Evolutionary conservation across 352 stramenopile genomes (phyloP).

Genomic region (Blastocystis sp.): DNA sequence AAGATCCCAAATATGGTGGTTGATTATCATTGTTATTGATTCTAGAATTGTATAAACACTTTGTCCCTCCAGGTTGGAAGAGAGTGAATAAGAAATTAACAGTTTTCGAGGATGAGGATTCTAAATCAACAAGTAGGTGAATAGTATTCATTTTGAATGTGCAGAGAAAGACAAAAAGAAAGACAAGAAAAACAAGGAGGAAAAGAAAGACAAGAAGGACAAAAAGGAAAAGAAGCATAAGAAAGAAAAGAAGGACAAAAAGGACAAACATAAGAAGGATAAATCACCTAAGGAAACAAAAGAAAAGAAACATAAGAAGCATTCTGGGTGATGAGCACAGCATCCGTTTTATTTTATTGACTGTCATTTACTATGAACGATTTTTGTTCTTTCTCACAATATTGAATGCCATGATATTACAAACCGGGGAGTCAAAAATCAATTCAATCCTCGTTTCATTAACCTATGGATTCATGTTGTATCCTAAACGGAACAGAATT

Average conservation of each 20-base stretch:
- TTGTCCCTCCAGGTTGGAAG: conserved; percentile 53
- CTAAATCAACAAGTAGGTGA: neutral
- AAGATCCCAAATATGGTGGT: conserved; percentile 64
- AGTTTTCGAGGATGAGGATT: conserved; percentile 52
- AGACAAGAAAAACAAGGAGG: neutral
- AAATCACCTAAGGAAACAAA: conserved; percentile 6
- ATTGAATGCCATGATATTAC: no score
- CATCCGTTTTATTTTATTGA: neutral
- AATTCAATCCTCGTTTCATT: no score
- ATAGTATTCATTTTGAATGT: neutral
- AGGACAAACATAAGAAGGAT: conserved; percentile 55
- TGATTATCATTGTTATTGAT: neutral
- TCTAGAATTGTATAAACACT: conserved; percentile 64
- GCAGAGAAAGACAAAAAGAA: conserved; percentile 34
- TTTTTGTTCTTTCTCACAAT: no score
- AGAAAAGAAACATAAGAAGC: conserved; percentile 31
- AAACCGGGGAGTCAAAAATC: no score
- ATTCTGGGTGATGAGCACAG: neutral
- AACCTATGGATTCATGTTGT: no score
- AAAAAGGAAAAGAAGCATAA: conserved; percentile 48
- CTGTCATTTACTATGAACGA: conserved; percentile 6
- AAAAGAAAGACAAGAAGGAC: conserved; percentile 51
- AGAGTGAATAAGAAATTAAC: conserved; percentile 59
- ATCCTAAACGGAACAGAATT: no score
- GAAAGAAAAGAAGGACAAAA: conserved; percentile 25